phyloP scores from a whole-genome alignment of 192 early-diverging fungal genomes.

The Phycomyces nitens region DNA sequence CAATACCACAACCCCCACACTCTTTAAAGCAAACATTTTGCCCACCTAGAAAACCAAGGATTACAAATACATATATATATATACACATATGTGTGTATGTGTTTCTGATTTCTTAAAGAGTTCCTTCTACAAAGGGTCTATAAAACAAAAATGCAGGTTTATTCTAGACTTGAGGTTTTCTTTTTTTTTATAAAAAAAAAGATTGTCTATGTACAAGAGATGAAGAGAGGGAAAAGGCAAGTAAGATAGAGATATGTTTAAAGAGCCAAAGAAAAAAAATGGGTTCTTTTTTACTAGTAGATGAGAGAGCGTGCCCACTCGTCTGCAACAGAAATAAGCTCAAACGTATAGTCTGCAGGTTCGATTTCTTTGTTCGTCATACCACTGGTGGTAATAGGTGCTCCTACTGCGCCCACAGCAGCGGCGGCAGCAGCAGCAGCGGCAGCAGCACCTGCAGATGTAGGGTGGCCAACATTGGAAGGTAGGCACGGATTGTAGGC shows the following conservation, averaged over 20 bases:
- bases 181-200: no score
- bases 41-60: no score
- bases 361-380: conserved; percentile 25
- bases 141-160: no score
- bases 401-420: conserved; percentile 16
- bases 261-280: not conserved
- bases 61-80: no score
- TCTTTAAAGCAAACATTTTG: no score
- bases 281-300: conserved; percentile 6
- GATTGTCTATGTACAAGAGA: no score
- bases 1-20: no score
- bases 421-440: conserved; percentile 16
- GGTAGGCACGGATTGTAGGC: conserved; percentile 10
- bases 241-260: not conserved
- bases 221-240: not conserved
- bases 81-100: no score
- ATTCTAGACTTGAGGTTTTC: no score
- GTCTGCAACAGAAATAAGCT: conserved; percentile 34
- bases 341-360: conserved; percentile 37
- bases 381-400: conserved; percentile 12
- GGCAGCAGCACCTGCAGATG: not conserved
- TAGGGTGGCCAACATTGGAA: not conserved
- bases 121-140: no score
- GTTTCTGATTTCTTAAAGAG: no score
- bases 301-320: conserved; percentile 31